Base-by-base conservation (phyloP, 2,329 filamentous ascomycete species). In the Dryadomyces quercus-mongolicae region DNA sequence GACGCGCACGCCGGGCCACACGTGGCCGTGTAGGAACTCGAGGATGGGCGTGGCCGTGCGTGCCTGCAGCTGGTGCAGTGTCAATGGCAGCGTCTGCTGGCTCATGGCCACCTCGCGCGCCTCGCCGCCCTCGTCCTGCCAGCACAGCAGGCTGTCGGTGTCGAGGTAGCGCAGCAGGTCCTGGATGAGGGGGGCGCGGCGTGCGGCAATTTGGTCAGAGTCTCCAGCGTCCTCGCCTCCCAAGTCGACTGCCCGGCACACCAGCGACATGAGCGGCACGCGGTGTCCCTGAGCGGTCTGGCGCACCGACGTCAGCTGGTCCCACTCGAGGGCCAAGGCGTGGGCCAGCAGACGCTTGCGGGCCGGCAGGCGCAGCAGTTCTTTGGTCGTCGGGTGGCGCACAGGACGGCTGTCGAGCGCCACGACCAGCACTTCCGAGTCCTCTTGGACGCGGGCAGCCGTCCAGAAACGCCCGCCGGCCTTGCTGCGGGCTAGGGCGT, bases 241-340 rank as follows among this genome's bases (percentile, higher is more conserved):
- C 54, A 97, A 87, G 65, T 97, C 92, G 34, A 92, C 69, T 0
- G 90, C 92, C 48, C 93, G 85, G 58, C 89, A 88, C 21, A 84
- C 75, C 16, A 96, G 79, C 49, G 88, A 90, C 2, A 91, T 97
- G 59, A 98, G 74, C 15, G 93, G 93, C 60, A 96, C 92, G 49
- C 94, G 81, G 70, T 97, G 89, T 56, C 87, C 81, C 67, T 85
- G 88, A 43, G 91, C 78, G 0, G 90, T 88, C 69, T 97, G 88
- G 65, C 91, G 85, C 2, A 86, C 82, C 15, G 86, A 87, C 22
- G 84, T 78, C 57, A 98, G 78, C 50, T 85, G 75, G 66, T 96
- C 91, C 93, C 93, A 98, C 73, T 98, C 93, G 47, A 94, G 72
- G 3, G 92, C 93, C 58, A 98, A 83, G 55, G 88, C 88, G 47